Evolutionary conservation across 2,329 filamentous ascomycete genomes (phyloP), one percentile per base, ranked within the genome.

Genomic region (Xylariomycetidae sp.): DNA sequence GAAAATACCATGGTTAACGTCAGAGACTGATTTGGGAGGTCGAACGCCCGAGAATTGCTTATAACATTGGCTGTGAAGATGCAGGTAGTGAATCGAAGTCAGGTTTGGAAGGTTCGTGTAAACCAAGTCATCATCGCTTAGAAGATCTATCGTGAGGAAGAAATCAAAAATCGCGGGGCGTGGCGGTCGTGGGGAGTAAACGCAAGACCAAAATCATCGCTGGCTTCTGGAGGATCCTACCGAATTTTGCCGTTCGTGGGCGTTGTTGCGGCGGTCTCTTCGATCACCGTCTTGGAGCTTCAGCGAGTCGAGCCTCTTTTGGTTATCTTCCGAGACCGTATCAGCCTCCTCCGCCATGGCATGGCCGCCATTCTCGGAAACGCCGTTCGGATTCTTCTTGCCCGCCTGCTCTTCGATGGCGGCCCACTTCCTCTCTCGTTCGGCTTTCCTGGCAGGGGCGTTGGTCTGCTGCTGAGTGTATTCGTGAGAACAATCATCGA

Each of bases 401-500:
- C 85, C 81, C 25, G 89, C 89, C 58, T 88, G 80, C 46, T 92
- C 84, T 31, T 81, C 75, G 26, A 98, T 73, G 42, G 82, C 80
- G 34, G 90, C 88, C 92, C 92, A 98, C 57, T 90, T 88, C 46
- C 81, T 80, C 59, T 94, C 82, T 45, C 92, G 80, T 43, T 80
- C 72, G 45, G 83, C 80, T 61, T 96, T 84, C 36, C 89, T 80
- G 40, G 87, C 78, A n/a, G 85, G 81, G 4, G 89, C 88, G 44
- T 79, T 92, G 63, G 94, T 94, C 63, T 97, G 90, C 53, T 92
- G 84, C 61, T 97, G 90, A 5, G 89, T 94, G 63, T 98, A 98
- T 45, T 97, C 89, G 56, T 96, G 90, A 22, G 92, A 96, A 65
- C 92, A 98, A 57, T 98, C 92, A 51, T 98, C 92, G 53, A 98